Evolutionary conservation across 179 eudicot species (phyloP).

Genomic region (Monotropa hypopitys): DNA sequence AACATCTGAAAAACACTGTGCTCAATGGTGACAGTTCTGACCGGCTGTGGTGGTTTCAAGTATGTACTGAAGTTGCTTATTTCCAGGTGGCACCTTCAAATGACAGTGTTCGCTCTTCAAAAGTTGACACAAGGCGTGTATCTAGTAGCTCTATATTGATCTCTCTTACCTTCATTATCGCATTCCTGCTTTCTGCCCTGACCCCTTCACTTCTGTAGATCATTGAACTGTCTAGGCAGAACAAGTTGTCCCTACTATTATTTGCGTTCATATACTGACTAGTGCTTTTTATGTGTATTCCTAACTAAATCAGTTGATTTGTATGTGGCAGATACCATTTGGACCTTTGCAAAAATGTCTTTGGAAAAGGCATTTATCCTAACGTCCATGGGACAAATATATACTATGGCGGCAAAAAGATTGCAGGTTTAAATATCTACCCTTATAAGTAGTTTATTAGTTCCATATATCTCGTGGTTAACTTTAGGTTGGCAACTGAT

Average conservation of each 20-base stretch:
- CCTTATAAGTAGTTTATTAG: neutral
- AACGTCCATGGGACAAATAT: conserved; percentile 72
- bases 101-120: conserved; percentile 86
- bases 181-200: conserved; percentile 1
- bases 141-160: neutral
- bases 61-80: conserved; percentile 96
- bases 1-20: conserved; percentile 45
- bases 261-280: neutral
- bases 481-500: neutral
- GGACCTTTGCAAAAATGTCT: conserved; percentile 93
- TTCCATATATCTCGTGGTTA: neutral
- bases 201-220: conserved; percentile 1
- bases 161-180: neutral
- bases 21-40: conserved; percentile 32
- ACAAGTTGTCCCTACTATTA: neutral
- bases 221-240: neutral
- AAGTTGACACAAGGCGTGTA: conserved; percentile 58
- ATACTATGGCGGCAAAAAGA: conserved; percentile 80
- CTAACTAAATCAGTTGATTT: neutral
- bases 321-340: conserved; percentile 71
- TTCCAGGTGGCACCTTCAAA: conserved; percentile 95
- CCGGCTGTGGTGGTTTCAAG: conserved; percentile 99
- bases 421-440: conserved; percentile 49
- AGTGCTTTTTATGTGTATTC: neutral
- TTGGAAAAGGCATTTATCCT: conserved; percentile 76